phyloP scores from a whole-genome alignment of 257 asterid genomes.

The Misopates orontium region DNA sequence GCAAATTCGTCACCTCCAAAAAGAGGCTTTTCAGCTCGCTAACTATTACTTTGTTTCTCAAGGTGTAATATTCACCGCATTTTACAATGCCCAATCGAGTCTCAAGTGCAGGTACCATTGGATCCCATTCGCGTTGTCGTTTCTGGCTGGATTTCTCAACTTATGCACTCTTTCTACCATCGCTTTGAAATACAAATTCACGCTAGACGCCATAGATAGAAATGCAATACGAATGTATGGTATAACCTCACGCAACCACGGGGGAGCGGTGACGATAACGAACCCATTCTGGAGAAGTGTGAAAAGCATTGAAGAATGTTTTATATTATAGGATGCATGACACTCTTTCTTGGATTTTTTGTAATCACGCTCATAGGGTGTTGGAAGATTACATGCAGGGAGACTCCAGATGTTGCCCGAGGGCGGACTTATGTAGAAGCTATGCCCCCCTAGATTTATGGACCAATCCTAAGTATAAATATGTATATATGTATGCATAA shows the following conservation, averaged over 20 bases:
- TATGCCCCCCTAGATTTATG: too few species aligned
- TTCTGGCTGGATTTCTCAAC: slow-evolving; percentile 15
- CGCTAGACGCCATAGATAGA: neutral
- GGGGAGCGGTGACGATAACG: neutral
- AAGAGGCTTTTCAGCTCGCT: slow-evolving; percentile 18
- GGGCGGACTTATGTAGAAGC: too few species aligned
- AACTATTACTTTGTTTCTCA: slow-evolving; percentile 18
- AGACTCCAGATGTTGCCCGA: neutral
- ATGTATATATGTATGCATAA: too few species aligned
- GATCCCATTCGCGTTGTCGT: slow-evolving; percentile 20
- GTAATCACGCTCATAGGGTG: slow-evolving; percentile 15
- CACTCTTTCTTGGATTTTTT: slow-evolving; percentile 14
- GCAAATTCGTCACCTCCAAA: slow-evolving; percentile 10
- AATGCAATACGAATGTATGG: neutral
- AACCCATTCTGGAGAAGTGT: neutral
- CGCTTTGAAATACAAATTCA: neutral
- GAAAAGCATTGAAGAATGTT: neutral
- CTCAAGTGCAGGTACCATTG: slow-evolving; percentile 24
- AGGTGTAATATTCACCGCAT: slow-evolving; percentile 15
- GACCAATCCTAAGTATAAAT: too few species aligned
- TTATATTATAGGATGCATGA: neutral
- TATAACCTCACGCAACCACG: neutral
- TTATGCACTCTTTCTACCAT: slow-evolving; percentile 1
- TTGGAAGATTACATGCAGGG: slow-evolving; percentile 20
- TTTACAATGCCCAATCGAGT: slow-evolving; percentile 6